A percentile compares a stretch with the other conserved stretches of the same genome.
Conservation (phyloP, 2,329 filamentous ascomycete species). For the Harringtonia aguacate region DNA sequence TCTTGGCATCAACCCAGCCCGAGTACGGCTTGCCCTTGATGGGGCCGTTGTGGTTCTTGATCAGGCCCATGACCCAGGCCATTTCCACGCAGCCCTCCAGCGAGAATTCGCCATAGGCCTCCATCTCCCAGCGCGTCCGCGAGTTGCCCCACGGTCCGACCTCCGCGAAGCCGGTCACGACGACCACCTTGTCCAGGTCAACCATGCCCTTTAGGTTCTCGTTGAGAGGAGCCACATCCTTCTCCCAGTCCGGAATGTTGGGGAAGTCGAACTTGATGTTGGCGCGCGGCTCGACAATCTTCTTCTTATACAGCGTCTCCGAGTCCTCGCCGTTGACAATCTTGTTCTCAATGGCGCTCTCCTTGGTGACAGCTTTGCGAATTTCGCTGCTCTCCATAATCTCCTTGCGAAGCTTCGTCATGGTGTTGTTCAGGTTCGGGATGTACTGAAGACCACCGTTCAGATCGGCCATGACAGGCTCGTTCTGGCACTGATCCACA, state of each 20-base stretch:
- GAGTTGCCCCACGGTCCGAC: slow-evolving; percentile 98
- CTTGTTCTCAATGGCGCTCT: slow-evolving; percentile 94
- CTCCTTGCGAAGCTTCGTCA: slow-evolving; percentile 87
- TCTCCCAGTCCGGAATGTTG: slow-evolving; percentile 79
- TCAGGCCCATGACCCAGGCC: slow-evolving; percentile 99
- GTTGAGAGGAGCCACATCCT: slow-evolving; percentile 81
- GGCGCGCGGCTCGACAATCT: slow-evolving; percentile 82
- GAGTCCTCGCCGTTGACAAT: slow-evolving; percentile 90
- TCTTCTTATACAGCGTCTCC: slow-evolving; percentile 89
- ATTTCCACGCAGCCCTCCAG: slow-evolving; percentile 97
- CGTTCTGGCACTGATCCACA: slow-evolving; percentile 87
- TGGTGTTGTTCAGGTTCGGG: slow-evolving; percentile 85
- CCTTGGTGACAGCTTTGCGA: slow-evolving; percentile 85
- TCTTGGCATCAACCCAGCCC: slow-evolving; percentile 92
- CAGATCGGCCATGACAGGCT: slow-evolving; percentile 93
- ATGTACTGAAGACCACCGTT: slow-evolving; percentile 98
- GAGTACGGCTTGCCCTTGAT: slow-evolving; percentile 96
- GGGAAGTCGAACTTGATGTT: slow-evolving; percentile 99
- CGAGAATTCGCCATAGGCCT: slow-evolving; percentile 91
- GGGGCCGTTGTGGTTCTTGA: slow-evolving; percentile 95
- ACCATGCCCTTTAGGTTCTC: slow-evolving; percentile 92
- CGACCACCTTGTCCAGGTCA: slow-evolving; percentile 93
- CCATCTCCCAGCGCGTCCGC: slow-evolving; percentile 98
- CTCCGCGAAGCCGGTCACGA: slow-evolving; percentile 93
- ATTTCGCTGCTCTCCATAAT: slow-evolving; percentile 94